Evolutionary conservation across 164 flowering plant species (phyloP), one percentile per base, ranked within the genome.

Genomic region (Stephania cephalantha): DNA sequence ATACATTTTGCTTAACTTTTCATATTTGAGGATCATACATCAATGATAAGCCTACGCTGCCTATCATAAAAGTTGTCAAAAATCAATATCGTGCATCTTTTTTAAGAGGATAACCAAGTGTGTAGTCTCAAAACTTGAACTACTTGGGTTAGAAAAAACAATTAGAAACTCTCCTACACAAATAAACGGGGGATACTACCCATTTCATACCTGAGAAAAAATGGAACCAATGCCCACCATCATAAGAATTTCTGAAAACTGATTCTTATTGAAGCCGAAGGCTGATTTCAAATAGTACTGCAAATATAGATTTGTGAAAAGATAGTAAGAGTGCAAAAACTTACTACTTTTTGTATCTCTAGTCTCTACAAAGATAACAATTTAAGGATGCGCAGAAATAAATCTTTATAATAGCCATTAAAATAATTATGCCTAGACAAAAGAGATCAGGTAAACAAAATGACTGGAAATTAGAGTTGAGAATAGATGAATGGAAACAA

Each of bases 251-350:
- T 89, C 95, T n/a, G 97, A 85, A 58, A 88, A 86, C 75, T 90
- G 93, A 78, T 91, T 90, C 80, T 94, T 94, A 83, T 80, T 79
- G 79, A 88, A 94, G 30, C 93, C 94, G 84, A 94, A 94, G 80
- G 82, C 86, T 75, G 97, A 87, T 82, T 94, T 94, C 81, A 94
- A 79, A 81, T 94, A 94, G 80, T 87, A 94, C 98, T 94, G 95
- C 84, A 87, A 35, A n/a, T 55, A 29, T 66, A 55, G 42, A 20
- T 61, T 61, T 61, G 25, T 61, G 8, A 61, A 61, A 17, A 20
- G 25, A 61, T 58, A 58, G 18, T 6, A 61, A 35, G 4, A 2
- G 4, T 35, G 42, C 1, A 35, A 35, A 35, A 35, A 35, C 42
- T 35, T 35, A 35, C 42, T 35, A 35, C 42, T 35, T 35, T 35